phyloP scores from a whole-genome alignment of 495 filamentous ascomycete genomes.

The Talaromyces ruber region DNA sequence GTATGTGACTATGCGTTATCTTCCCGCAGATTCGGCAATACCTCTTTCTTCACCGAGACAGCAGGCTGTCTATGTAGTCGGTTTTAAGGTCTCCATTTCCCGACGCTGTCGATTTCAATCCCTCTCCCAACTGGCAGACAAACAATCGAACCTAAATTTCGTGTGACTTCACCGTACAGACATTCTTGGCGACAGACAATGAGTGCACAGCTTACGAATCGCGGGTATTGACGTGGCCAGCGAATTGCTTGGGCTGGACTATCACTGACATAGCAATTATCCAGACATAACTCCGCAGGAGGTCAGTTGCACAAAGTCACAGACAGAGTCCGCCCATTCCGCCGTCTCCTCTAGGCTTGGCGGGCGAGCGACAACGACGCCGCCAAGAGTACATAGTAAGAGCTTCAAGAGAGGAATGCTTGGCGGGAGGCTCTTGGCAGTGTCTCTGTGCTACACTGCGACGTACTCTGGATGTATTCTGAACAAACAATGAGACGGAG shows the following conservation, averaged over 20 bases:
- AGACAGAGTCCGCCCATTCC: background rate
- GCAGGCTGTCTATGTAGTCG: background rate
- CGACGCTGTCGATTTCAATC: background rate
- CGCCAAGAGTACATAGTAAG: background rate
- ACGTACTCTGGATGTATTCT: background rate
- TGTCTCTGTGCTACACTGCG: background rate
- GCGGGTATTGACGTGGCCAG: background rate
- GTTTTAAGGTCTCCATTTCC: background rate
- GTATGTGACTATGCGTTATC: background rate
- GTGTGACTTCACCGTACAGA: background rate
- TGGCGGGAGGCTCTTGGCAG: background rate
- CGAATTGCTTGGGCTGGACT: background rate
- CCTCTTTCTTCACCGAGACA: background rate
- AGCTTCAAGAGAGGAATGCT: conserved; percentile 2
- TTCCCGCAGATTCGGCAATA: background rate
- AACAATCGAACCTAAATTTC: background rate
- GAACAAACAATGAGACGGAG: background rate
- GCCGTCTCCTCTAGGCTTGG: conserved; percentile 1
- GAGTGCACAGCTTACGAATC: background rate
- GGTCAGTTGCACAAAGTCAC: background rate
- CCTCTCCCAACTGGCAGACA: background rate
- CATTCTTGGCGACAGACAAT: background rate
- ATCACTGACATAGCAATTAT: background rate
- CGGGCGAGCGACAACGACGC: background rate
- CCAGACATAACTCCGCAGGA: background rate